Evolutionary conservation across 2,329 filamentous ascomycete genomes (phyloP), one percentile per base, ranked within the genome.

Genomic region (Aquanectria penicillioides): DNA sequence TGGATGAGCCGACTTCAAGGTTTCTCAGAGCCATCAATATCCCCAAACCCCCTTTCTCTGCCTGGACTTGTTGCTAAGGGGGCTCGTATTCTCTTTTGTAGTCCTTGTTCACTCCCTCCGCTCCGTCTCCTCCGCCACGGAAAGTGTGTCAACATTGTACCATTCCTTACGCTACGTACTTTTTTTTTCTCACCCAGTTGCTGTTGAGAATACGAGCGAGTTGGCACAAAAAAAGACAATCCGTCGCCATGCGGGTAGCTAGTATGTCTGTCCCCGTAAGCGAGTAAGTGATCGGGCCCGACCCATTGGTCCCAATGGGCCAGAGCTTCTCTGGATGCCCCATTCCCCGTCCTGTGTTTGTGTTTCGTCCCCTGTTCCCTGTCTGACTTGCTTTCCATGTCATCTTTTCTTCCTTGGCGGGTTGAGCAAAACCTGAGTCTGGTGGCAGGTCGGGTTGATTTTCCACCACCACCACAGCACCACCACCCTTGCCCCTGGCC

Each of bases 131-230:
- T 10, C 10, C 17, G 12, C n/a, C 33, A 15, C n/a, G n/a, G n/a
- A n/a, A n/a, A n/a, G n/a, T n/a, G n/a, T n/a, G n/a, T n/a, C n/a
- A n/a, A n/a, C n/a, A n/a, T n/a, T n/a, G n/a, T n/a, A n/a, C n/a
- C n/a, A n/a, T n/a, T n/a, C n/a, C n/a, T n/a, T n/a, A n/a, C n/a
- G n/a, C n/a, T n/a, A n/a, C n/a, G n/a, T n/a, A n/a, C n/a, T n/a
- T n/a, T 29, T 50, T 51, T 33, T 29, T 25, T 33, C 17, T 3
- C 11, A 23, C 12, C 41, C 12, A 44, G 37, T 46, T 46, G 13
- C 29, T 10, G 17, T 38, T 40, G 17, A 43, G 28, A 66, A 69
- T 69, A 69, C 67, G 67, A 69, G 67, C 59, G 57, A 59, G 53
- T 53, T 33, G 51, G 58, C 61, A 62, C 33, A 67, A 64, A 63